Evolutionary conservation across 805 yeast species (phyloP).

Genomic region (Ogataea pilisensis): DNA sequence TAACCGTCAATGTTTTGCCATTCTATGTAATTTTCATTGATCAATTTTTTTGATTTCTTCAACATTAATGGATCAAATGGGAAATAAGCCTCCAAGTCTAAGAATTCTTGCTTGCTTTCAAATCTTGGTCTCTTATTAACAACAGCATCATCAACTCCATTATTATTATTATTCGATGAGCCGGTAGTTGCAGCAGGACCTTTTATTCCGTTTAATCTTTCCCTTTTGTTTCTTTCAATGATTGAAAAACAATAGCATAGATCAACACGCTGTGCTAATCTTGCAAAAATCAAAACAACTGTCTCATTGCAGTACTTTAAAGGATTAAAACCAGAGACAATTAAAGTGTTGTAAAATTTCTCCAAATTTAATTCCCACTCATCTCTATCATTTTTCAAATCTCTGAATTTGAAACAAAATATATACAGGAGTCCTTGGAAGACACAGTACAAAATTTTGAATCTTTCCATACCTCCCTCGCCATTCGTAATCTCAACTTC

Average conservation of each 20-base stretch:
- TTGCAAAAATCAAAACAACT: slow-evolving; percentile 90
- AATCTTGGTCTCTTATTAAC: slow-evolving; percentile 9
- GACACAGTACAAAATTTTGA: slow-evolving; percentile 83
- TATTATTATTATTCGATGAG: not conserved
- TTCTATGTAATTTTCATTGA: slow-evolving; percentile 63
- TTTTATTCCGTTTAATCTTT: slow-evolving; percentile 47
- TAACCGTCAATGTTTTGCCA: slow-evolving; percentile 75
- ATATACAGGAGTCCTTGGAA: slow-evolving; percentile 88
- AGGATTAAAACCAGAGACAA: slow-evolving; percentile 88
- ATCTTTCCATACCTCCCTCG: slow-evolving; percentile 80
- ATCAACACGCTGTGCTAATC: slow-evolving; percentile 83
- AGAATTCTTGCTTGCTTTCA: slow-evolving; percentile 65
- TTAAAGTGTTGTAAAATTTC: slow-evolving; percentile 79
- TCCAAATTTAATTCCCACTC: slow-evolving; percentile 81
- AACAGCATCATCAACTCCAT: slow-evolving; percentile 3
- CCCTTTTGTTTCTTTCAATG: slow-evolving; percentile 83
- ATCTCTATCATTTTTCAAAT: slow-evolving; percentile 39
- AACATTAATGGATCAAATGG: slow-evolving; percentile 92
- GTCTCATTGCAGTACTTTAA: slow-evolving; percentile 90
- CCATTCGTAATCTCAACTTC: slow-evolving; percentile 71
- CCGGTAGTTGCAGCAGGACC: slow-evolving; percentile 16
- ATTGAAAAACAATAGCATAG: slow-evolving; percentile 92
- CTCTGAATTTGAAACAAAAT: slow-evolving; percentile 79
- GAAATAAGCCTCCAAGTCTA: slow-evolving; percentile 89
- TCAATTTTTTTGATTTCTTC: slow-evolving; percentile 50